These are phyloP conservation scores for Entophlyctis luteolus DNA, from an alignment of 192 early-diverging fungal species.

Conservation along the genomic window DNA sequence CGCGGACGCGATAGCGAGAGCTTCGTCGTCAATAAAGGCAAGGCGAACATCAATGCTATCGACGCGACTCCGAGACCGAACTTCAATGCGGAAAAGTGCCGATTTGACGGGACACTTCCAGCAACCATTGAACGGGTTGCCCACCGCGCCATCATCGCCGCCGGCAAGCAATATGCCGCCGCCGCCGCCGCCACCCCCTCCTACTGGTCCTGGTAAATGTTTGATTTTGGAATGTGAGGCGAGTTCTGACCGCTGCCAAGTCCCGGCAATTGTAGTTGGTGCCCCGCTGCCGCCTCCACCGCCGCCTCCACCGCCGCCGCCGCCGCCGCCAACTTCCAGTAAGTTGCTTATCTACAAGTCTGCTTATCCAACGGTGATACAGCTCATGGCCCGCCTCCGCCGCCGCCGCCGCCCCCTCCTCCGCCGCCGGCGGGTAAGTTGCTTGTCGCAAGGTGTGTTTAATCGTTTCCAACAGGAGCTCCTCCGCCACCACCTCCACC, in stretches of 20 bases:
- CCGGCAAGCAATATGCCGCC: not conserved
- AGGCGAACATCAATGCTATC: not conserved
- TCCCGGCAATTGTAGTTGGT: not conserved
- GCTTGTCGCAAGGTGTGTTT: not conserved
- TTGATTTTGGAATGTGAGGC: too few relatives aligned
- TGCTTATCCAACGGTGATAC: not conserved
- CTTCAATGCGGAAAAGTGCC: not conserved
- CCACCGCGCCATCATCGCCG: not conserved
- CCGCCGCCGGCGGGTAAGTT: not conserved
- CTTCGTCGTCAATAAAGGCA: not conserved
- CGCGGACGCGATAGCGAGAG: not conserved
- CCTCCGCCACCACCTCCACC: constrained; percentile 20
- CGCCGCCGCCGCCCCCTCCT: constrained; percentile 19
- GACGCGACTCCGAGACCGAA: not conserved
- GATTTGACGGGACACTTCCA: not conserved
- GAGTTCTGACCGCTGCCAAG: not conserved
- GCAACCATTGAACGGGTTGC: not conserved
- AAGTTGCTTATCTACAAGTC: not conserved
- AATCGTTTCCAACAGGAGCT: not conserved
- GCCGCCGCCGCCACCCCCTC: not conserved
- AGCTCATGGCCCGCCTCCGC: not conserved
- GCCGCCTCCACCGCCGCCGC: not conserved
- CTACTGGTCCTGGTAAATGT: not conserved
- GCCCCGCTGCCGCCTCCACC: not conserved
- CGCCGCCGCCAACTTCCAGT: not conserved